A percentile compares a stretch with the other conserved stretches of the same genome.
Conservation (phyloP, 164 flowering plant genomes). For the Vitis cinerea region DNA sequence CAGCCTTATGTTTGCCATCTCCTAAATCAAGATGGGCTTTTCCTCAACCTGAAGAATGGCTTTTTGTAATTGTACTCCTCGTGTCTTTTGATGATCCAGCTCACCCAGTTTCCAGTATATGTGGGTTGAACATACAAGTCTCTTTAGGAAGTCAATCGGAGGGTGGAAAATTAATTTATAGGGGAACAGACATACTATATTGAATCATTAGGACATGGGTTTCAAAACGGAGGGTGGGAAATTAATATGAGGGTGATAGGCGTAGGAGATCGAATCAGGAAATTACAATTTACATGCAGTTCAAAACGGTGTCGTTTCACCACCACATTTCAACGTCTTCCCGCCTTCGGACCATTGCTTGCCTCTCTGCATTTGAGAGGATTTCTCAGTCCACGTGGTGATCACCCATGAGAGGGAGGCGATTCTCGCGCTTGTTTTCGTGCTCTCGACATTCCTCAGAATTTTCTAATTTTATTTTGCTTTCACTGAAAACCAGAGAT, state of each 20-base stretch:
- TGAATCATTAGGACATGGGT: too few relatives aligned
- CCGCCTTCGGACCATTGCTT: neutral
- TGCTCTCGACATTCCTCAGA: neutral
- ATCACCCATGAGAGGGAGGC: neutral
- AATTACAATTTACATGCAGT: too few relatives aligned
- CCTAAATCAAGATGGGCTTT: neutral
- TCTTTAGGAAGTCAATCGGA: too few relatives aligned
- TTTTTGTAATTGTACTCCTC: neutral
- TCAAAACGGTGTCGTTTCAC: too few relatives aligned
- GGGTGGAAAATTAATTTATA: too few relatives aligned
- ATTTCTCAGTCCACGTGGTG: constrained; percentile 1
- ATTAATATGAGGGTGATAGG: too few relatives aligned
- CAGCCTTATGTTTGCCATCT: too few relatives aligned
- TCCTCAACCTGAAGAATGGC: constrained; percentile 1
- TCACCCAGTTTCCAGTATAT: neutral
- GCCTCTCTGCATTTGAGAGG: too few relatives aligned
- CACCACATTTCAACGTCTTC: neutral
- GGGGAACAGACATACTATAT: too few relatives aligned
- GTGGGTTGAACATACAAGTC: too few relatives aligned
- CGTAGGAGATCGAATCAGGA: too few relatives aligned
- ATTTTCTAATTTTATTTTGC: neutral
- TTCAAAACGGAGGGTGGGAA: too few relatives aligned
- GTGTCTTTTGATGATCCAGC: neutral
- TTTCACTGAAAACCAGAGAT: neutral
- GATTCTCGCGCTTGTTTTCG: neutral